Evolutionary conservation across 2,329 filamentous ascomycete species (phyloP).

Genomic region (Thermothelomyces thermophilus): DNA sequence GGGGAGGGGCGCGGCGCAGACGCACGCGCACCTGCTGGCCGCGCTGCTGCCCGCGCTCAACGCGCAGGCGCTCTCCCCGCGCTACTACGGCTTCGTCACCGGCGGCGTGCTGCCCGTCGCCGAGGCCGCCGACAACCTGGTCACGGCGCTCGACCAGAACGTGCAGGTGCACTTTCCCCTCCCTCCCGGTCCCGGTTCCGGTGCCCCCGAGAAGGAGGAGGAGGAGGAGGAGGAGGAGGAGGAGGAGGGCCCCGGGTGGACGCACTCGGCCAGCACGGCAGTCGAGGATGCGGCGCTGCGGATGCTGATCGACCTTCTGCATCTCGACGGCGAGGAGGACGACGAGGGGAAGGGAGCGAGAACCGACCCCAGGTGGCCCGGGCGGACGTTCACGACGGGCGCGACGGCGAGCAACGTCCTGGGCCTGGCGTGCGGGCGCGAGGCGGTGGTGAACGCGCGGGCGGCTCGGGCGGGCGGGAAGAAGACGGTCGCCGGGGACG

Average conservation of each 20-base stretch:
- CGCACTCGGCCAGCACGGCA: slow-evolving; percentile 67
- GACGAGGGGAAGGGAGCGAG: background rate
- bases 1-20: slow-evolving; percentile 22
- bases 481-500: slow-evolving; percentile 59
- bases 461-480: slow-evolving; percentile 21
- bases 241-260: too few relatives aligned
- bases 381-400: slow-evolving; percentile 50
- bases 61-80: slow-evolving; percentile 54
- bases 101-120: slow-evolving; percentile 75
- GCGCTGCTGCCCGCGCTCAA: slow-evolving; percentile 57
- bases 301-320: slow-evolving; percentile 62
- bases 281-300: slow-evolving; percentile 67
- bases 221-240: background rate
- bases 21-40: slow-evolving; percentile 38
- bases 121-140: slow-evolving; percentile 76
- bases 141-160: slow-evolving; percentile 75
- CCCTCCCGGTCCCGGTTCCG: background rate
- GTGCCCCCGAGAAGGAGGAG: background rate
- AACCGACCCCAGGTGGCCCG: slow-evolving; percentile 39
- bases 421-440: slow-evolving; percentile 60
- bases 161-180: slow-evolving; percentile 72
- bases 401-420: slow-evolving; percentile 76
- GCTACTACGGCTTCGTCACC: slow-evolving; percentile 86
- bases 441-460: slow-evolving; percentile 48
- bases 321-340: background rate